Evolutionary conservation across 164 flowering plant species (phyloP).

Genomic region (Litsea cubeba): DNA sequence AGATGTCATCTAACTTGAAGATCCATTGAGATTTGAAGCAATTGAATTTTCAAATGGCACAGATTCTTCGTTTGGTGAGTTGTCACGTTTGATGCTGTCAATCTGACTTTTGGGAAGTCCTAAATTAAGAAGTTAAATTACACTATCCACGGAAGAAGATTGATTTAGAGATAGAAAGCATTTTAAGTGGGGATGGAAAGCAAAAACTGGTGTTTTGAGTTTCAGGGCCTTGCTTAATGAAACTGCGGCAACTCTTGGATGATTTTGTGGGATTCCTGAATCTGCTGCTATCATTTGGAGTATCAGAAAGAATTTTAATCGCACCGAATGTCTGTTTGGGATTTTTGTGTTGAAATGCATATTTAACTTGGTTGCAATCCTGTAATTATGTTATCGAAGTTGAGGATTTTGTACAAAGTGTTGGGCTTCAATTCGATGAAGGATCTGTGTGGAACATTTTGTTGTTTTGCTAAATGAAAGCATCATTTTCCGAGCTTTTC

Average conservation of each 20-base stretch:
- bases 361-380: not conserved
- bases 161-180: not conserved
- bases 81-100: no score
- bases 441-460: no score
- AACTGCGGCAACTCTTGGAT: not conserved
- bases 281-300: not conserved
- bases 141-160: not conserved
- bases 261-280: not conserved
- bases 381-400: not conserved
- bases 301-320: no score
- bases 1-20: no score
- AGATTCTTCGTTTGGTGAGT: no score
- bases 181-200: not conserved
- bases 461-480: no score
- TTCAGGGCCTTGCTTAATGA: not conserved
- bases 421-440: not conserved
- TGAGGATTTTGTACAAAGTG: not conserved
- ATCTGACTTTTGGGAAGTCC: not conserved
- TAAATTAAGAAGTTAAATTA: not conserved
- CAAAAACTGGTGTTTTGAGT: not conserved
- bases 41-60: no score
- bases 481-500: no score
- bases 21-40: no score
- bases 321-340: not conserved
- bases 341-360: not conserved